A percentile compares a stretch with the other conserved stretches of the same genome.
These are phyloP conservation scores for Globisporangium cylindrosporum DNA, from an alignment of 352 stramenopile genomes.

Conservation along the genomic window DNA sequence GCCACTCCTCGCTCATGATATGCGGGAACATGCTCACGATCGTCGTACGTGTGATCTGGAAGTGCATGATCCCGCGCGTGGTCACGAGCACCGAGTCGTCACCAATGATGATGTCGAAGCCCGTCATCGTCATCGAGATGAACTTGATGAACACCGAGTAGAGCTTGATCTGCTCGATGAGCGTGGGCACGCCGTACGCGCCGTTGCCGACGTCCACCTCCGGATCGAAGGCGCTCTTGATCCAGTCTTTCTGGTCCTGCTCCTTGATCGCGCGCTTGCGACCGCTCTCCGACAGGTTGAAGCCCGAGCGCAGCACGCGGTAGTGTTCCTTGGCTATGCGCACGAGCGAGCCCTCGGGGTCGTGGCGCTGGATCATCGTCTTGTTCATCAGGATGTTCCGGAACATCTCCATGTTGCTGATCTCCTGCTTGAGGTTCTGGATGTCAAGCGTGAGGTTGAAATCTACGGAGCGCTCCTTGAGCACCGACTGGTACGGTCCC, in stretches of 20 bases:
- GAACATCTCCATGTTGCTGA: constrained; percentile 23
- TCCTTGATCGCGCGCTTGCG: constrained; percentile 9
- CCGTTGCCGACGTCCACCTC: constrained; percentile 23
- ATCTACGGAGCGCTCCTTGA: constrained; percentile 22
- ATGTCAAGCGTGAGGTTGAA: constrained; percentile 35
- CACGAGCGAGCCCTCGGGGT: constrained; percentile 24
- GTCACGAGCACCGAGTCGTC: constrained; percentile 23
- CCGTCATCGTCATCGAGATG: constrained; percentile 22
- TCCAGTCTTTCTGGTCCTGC: constrained; percentile 19
- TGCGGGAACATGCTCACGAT: constrained; percentile 29
- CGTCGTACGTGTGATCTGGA: constrained; percentile 30
- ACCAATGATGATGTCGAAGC: constrained; percentile 20
- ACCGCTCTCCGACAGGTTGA: constrained; percentile 5
- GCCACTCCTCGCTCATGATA: constrained; percentile 21
- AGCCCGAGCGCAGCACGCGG: constrained; percentile 20
- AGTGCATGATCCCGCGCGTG: constrained; percentile 19
- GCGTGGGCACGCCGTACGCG: constrained; percentile 19
- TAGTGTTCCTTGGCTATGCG: constrained; percentile 23
- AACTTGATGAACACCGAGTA: constrained; percentile 26
- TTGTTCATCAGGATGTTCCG: constrained; percentile 23
- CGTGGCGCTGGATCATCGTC: constrained; percentile 18
- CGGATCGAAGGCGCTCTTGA: constrained; percentile 22
- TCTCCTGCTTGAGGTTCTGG: constrained; percentile 30
- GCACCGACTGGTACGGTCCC: constrained; percentile 19
- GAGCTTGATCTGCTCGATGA: constrained; percentile 31